Evolutionary conservation across 805 yeast genomes (phyloP), one percentile per base, ranked within the genome.

Genomic region (Metschnikowia lunata): DNA sequence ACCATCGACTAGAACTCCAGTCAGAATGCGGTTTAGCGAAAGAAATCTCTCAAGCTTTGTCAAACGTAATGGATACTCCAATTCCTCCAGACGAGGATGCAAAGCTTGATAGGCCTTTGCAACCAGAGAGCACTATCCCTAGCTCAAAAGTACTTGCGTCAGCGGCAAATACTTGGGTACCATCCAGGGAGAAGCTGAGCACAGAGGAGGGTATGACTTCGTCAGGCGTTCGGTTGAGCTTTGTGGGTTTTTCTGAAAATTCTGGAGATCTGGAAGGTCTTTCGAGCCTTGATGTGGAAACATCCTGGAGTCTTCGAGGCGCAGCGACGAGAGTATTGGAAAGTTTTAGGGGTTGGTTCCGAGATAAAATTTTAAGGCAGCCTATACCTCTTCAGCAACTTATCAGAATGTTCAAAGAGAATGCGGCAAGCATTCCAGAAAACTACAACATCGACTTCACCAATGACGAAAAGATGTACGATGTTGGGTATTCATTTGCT

Each of bases 221-320:
- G 26, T 42, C 45, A 4, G 45, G 45, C 13, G 45, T 42, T 8
- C 13, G 11, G 18, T 15, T 42, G 14, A 26, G 13, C 8, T 35
- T 40, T 31, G 34, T 30, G 18, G 32, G 23, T 18, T 30, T 30
- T 36, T 18, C 37, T 10, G 37, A 34, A 6, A 10, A 10, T 14
- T 34, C 26, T 8, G 37, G 18, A 32, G 18, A 32, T 4, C 15
- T n/a, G 13, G 13, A 12, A n/a, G 6, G 1, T 12, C n/a, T 30
- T 13, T 9, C 26, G 15, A 26, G 13, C n/a, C 33, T 33, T 33
- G 34, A 7, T 10, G 15, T 32, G 12, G 33, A 10, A 13, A n/a
- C 12, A 15, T 27, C 28, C 12, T 13, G 36, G 6, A 37, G 28
- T 8, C 28, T 32, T 7, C 31, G n/a, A 29, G 6, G n/a, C n/a